Evolutionary conservation across 768 basidiomycete species (phyloP).

Genomic region (Boletus reticulatus): DNA sequence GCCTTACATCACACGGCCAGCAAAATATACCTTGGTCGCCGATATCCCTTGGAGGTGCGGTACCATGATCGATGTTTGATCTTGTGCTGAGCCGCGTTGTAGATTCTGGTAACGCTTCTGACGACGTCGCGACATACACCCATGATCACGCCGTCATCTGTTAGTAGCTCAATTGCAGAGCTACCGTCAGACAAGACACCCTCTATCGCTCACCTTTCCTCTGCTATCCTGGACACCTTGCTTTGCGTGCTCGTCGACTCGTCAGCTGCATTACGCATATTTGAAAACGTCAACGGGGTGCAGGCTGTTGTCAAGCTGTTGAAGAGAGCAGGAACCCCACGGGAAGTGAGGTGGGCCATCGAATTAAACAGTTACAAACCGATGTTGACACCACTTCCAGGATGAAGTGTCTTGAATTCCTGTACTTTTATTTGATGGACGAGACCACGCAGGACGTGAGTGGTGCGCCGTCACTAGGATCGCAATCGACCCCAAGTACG

Average conservation of each 20-base stretch:
- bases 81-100: constrained; percentile 5
- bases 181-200: constrained; percentile 22
- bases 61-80: neutral
- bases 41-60: constrained; percentile 62
- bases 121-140: constrained; percentile 66
- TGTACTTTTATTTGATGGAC: constrained; percentile 93
- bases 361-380: constrained; percentile 38
- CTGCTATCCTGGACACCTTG: constrained; percentile 77
- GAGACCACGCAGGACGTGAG: constrained; percentile 45
- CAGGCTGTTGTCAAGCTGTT: constrained; percentile 84
- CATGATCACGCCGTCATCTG: constrained; percentile 19
- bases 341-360: constrained; percentile 79
- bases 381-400: constrained; percentile 38
- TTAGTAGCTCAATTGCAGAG: neutral
- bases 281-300: constrained; percentile 76
- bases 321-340: constrained; percentile 81
- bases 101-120: constrained; percentile 75
- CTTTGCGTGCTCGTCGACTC: constrained; percentile 90
- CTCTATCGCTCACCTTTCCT: constrained; percentile 52
- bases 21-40: constrained; percentile 69
- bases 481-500: constrained; percentile 37
- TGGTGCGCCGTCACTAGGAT: neutral
- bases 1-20: constrained; percentile 64
- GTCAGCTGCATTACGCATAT: constrained; percentile 65
- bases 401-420: constrained; percentile 94